Evolutionary conservation across 2,329 filamentous ascomycete species (phyloP), one percentile per base, ranked within the genome.

Genomic region (Colletotrichum liaoningense): DNA sequence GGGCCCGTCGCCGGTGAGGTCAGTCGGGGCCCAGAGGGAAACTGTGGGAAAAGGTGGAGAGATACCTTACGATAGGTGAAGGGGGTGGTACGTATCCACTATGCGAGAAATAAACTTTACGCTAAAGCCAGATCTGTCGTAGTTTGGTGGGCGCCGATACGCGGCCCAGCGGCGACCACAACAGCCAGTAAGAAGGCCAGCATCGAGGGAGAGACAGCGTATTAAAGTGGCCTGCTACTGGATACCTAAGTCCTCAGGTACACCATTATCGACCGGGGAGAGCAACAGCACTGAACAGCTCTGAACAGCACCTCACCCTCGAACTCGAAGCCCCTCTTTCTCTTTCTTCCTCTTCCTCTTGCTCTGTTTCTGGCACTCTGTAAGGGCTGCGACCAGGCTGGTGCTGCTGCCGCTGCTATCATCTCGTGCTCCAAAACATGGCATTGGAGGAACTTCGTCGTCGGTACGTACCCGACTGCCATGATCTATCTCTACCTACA

Each of bases 41-140:
- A 35, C 46, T 49, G 62, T 30, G 56, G 38, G 68, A 66, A 64
- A 54, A 55, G 46, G 56, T 71, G 67, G 67, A 54, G 67, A 67
- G 67, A 67, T 49, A 1, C 19, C 42, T 49, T 11, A 71, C 26
- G n/a, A 35, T 6, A 30, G 28, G 33, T 33, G 33, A 33, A 56
- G 6, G 14, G 33, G 14, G 35, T 19, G 28, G 30, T 24, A 54
- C 46, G 33, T 67, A 26, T 19, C 57, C 42, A 33, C 56, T 33
- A 42, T 57, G 42, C 59, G 38, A 59, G 28, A 72, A 73, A 69
- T 73, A 73, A 69, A 69, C 66, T 73, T 73, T 73, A 33, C 54
- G 59, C 70, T 65, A 73, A 26, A 3, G 30, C 42, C 12, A 1
- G 28, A 26, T 46, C 9, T 4, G 54, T 16, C 8, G 7, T 69